Evolutionary conservation across 2,329 filamentous ascomycete genomes (phyloP), one percentile per base, ranked within the genome.

Genomic region (Cyphellophora attinorum): DNA sequence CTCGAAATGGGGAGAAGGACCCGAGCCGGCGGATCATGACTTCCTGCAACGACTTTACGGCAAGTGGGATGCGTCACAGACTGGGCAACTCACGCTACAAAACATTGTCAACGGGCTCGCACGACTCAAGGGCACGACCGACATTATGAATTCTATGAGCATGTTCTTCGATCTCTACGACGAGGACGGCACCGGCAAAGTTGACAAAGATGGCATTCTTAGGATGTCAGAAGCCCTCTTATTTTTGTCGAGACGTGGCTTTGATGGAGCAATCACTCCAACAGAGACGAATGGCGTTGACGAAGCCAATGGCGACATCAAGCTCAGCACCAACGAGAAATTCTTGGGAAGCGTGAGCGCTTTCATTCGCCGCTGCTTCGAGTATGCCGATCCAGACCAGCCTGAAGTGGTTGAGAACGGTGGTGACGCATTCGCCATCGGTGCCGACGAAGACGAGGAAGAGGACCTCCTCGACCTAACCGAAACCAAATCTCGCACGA

Each of bases 151-250:
- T 18, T 91, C 84, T 39, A 96, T 98, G 52, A 91, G 79, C 40
- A 96, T 96, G 60, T 96, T 98, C 58, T 98, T 98, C 50, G 85
- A 95, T 51, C 74, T 98, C 1, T 95, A 96, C 56, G 91, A 98
- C 54, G 89, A 98, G 46, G 81, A 89, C 50, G 74, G 78, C 1
- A 86, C 94, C 54, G 91, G 91, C 16, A 85, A 76, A 49, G 88
- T 98, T 4, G 91, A 96, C 52, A 77, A 91, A 8, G 91, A 98
- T 58, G 91, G 91, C 5, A 98, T 98, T 38, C 60, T 98, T 29
- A 72, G 86, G 29, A 96, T 98, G 54, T 95, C 88, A 0, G 91
- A 98, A 59, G 85, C 89, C 0, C 65, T 98, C 19, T 65, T 98
- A 2, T 98, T 98, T 59, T 71, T 98, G 12, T 95, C 88, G 0